Conservation (phyloP, 1,139 yeast genomes). For the Waltiozyma sp. region DNA sequence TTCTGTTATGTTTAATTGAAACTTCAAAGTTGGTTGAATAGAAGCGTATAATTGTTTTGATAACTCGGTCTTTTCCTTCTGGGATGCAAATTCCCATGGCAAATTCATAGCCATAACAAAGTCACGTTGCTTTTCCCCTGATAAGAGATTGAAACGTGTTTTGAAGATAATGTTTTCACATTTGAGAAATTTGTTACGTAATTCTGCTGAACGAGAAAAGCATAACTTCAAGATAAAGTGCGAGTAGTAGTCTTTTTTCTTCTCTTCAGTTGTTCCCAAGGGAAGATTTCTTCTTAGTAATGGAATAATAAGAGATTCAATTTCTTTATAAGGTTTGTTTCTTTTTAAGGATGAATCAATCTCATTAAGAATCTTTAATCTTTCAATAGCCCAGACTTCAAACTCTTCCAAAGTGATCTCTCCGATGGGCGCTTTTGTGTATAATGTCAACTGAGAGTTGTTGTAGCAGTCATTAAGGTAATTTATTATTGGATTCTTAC, state of each 20-base stretch:
- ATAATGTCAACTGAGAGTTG: conserved; percentile 32
- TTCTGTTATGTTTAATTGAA: conserved; percentile 23
- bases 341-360: conserved; percentile 68
- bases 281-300: conserved; percentile 58
- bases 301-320: conserved; percentile 55
- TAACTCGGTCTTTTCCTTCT: conserved; percentile 46
- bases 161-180: conserved; percentile 69
- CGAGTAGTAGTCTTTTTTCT: conserved; percentile 84
- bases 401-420: conserved; percentile 89
- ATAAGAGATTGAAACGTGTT: conserved; percentile 56
- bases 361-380: conserved; percentile 73
- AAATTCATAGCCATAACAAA: conserved; percentile 54
- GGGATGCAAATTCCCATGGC: conserved; percentile 60
- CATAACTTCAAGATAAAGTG: conserved; percentile 83
- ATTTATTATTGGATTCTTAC: conserved; percentile 3
- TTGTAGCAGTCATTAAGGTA: conserved; percentile 21
- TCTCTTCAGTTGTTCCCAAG: conserved; percentile 39
- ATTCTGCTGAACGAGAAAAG: conserved; percentile 82
- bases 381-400: conserved; percentile 91
- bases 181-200: conserved; percentile 65
- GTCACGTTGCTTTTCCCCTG: conserved; percentile 56
- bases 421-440: conserved; percentile 62
- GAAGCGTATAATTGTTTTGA: conserved; percentile 46
- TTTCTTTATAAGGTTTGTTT: conserved; percentile 53
- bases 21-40: conserved; percentile 21